Evolutionary conservation across 192 early-diverging fungal genomes (phyloP), one percentile per base, ranked within the genome.

Genomic region (Coemansia sp.): DNA sequence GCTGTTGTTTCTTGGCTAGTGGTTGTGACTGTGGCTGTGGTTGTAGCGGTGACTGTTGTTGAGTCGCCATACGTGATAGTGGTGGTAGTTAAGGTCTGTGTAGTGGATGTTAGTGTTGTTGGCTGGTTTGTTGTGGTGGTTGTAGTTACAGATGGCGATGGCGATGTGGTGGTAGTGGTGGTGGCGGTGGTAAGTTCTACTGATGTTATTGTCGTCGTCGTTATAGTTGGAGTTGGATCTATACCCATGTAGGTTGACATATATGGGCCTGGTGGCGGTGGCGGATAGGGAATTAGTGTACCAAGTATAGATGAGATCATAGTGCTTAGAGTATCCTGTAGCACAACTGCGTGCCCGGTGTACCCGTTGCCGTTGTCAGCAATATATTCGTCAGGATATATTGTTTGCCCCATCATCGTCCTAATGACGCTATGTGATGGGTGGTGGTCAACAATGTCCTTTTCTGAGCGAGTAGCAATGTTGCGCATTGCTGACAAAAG

Each of bases 401-500:
- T 46, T 23, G 58, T 29, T 23, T 68, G 57, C 3, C 60, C 61
- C 25, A 51, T 33, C 42, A 34, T 45, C 0, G 61, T 53, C 34
- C 61, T 49, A 9, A 70, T 59, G 5, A 64, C 49, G 10, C 29
- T 62, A 6, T 55, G 64, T 37, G 43, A 55, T 5, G 61, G n/a
- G 25, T 63, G 58, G 13, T 58, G 45, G 34, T 29, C 45, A 55
- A 49, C 55, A n/a, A 48, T 23, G n/a, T 60, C 25, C n/a, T 57
- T 55, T 6, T 74, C 72, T 13, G 72, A 56, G 6, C 52, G 66
- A 1, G 62, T 65, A 33, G 66, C 72, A 46, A 68, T 60, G 30
- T 68, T 62, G 25, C 66, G 66, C 66, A 74, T 74, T 16, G 29
- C 66, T 7, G 72, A 74, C 3, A 74, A 62, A 15, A 74, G 31